phyloP scores from a whole-genome alignment of 805 yeast genomes.

The Komagataella ulmi region DNA sequence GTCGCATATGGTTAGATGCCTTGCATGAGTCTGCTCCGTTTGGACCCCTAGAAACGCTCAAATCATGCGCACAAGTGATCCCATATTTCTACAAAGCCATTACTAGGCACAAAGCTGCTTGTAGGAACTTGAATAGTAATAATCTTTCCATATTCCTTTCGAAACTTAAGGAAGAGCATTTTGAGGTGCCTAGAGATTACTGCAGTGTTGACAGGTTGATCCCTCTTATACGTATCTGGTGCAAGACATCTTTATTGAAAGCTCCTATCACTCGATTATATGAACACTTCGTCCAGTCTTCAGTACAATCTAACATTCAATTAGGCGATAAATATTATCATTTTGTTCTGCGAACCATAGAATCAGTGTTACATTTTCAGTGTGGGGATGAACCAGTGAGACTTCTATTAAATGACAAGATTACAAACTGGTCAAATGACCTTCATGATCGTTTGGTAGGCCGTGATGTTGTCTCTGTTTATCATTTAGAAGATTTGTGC shows the following conservation, averaged over 20 bases:
- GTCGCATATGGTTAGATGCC: constrained; percentile 72
- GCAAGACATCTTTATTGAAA: neutral
- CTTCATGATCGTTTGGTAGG: neutral
- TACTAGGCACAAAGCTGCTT: constrained; percentile 89
- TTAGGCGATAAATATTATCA: neutral
- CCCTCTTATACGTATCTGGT: neutral
- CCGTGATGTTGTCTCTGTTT: neutral
- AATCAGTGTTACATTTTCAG: neutral
- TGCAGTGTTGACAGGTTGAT: neutral
- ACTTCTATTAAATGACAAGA: neutral
- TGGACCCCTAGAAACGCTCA: constrained; percentile 67
- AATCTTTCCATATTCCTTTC: constrained; percentile 26
- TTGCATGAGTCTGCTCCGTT: constrained; percentile 49
- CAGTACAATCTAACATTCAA: neutral
- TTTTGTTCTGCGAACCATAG: neutral
- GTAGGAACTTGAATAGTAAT: constrained; percentile 43
- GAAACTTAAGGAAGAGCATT: constrained; percentile 13
- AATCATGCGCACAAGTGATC: constrained; percentile 68
- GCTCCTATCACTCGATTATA: neutral
- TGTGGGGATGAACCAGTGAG: neutral
- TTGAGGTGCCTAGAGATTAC: neutral
- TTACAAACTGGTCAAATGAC: neutral
- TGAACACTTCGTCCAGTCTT: neutral
- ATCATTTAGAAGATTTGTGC: neutral
- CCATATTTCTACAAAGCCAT: constrained; percentile 91